Conservation (phyloP, 1,284 basidiomycete species). For the Boletellus dicymbophilus region DNA sequence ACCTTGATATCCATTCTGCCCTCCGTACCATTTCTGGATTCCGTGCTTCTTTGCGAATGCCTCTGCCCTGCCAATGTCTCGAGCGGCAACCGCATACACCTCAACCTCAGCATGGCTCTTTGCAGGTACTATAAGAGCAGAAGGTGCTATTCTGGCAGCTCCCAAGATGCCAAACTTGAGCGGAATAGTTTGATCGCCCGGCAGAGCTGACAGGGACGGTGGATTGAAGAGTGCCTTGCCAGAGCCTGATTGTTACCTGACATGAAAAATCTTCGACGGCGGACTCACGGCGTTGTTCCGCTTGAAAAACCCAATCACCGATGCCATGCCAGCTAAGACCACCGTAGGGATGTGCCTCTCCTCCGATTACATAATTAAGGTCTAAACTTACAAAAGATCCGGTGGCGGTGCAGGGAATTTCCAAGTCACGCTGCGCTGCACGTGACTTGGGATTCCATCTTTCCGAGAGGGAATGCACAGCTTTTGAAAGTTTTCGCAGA, state of each 20-base stretch:
- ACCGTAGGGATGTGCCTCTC: no score
- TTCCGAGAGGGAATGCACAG: no score
- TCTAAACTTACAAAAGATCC: no score
- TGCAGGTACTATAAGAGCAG: constrained; percentile 55
- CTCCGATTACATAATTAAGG: no score
- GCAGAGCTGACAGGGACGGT: constrained; percentile 4
- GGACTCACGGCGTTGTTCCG: constrained; percentile 27
- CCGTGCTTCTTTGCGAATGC: constrained; percentile 56
- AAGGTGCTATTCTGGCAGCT: constrained; percentile 65
- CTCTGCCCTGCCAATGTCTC: constrained; percentile 51
- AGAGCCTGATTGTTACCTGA: background rate
- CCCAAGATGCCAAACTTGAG: constrained; percentile 64
- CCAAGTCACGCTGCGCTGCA: no score
- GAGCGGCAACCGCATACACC: constrained; percentile 62
- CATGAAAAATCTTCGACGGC: background rate
- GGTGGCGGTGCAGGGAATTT: no score
- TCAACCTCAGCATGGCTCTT: constrained; percentile 59
- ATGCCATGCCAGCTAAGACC: no score
- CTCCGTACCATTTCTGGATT: constrained; percentile 57
- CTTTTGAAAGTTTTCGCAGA: no score
- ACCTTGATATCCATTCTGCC: constrained; percentile 55
- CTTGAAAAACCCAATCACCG: constrained; percentile 20
- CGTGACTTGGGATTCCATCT: no score
- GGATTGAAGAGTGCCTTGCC: constrained; percentile 25
- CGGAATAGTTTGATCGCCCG: constrained; percentile 18